Evolutionary conservation across 2,329 filamentous ascomycete species (phyloP).

Genomic region (Ophiostoma tasmaniense): DNA sequence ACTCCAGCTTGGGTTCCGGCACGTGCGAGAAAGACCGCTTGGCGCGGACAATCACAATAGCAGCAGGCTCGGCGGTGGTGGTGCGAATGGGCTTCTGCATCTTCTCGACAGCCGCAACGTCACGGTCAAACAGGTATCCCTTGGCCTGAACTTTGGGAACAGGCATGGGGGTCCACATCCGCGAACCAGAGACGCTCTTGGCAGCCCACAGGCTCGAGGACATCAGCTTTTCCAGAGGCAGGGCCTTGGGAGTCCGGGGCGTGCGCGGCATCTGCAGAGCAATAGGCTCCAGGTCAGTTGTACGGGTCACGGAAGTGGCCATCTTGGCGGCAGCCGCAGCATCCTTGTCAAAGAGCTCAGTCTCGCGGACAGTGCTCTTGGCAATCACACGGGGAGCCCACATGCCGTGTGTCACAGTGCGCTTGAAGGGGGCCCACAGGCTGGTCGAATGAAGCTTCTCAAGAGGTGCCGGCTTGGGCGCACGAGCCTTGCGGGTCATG

Average conservation of each 20-base stretch:
- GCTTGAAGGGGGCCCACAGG: slow-evolving; percentile 11
- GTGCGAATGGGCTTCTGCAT: slow-evolving; percentile 17
- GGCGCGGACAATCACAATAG: slow-evolving; percentile 26
- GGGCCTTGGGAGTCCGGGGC: neutral
- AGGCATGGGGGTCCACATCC: slow-evolving; percentile 15
- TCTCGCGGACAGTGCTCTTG: neutral
- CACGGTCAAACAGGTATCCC: slow-evolving; percentile 16
- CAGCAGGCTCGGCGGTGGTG: slow-evolving; percentile 23
- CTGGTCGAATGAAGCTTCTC: slow-evolving; percentile 9
- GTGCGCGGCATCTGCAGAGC: slow-evolving; percentile 15
- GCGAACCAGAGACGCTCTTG: neutral
- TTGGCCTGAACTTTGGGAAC: slow-evolving; percentile 10
- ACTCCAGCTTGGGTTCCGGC: slow-evolving; percentile 25
- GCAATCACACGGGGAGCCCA: slow-evolving; percentile 12
- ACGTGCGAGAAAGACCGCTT: slow-evolving; percentile 23
- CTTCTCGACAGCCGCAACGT: slow-evolving; percentile 13
- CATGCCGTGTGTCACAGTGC: neutral
- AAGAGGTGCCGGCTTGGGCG: slow-evolving; percentile 7
- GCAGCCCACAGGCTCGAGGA: slow-evolving; percentile 14
- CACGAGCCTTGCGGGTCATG: slow-evolving; percentile 13
- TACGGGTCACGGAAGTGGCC: slow-evolving; percentile 11
- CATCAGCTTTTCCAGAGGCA: slow-evolving; percentile 9
- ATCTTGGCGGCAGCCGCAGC: neutral
- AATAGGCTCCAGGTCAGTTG: slow-evolving; percentile 13
- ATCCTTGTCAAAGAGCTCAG: slow-evolving; percentile 15